These are phyloP conservation scores for Adenanthera pavonina DNA, from an alignment of 306 rosid genomes.

Conservation along the genomic window DNA sequence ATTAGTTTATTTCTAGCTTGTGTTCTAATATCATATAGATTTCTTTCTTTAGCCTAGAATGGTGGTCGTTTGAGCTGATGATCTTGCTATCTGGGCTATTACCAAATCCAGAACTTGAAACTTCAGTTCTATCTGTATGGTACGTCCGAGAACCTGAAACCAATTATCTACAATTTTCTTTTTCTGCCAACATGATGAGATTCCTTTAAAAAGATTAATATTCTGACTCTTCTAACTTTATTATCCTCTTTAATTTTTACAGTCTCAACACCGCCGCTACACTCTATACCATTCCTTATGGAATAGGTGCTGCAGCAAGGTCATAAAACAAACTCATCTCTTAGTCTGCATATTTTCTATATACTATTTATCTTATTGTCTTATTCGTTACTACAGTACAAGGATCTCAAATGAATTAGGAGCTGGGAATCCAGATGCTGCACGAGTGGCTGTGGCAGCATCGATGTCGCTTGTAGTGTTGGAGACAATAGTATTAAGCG, in stretches of 20 bases:
- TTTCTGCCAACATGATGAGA: too few species aligned
- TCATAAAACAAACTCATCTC: slow-evolving; percentile 16
- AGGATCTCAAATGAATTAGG: slow-evolving; percentile 81
- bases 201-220: too few species aligned
- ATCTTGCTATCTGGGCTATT: slow-evolving; percentile 70
- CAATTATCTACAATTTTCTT: too few species aligned
- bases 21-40: slow-evolving; percentile 20
- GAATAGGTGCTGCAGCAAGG: slow-evolving; percentile 77
- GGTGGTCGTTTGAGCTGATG: slow-evolving; percentile 79
- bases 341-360: not conserved
- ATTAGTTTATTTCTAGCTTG: not conserved
- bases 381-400: slow-evolving; percentile 47
- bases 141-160: slow-evolving; percentile 27
- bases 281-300: slow-evolving; percentile 65
- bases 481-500: slow-evolving; percentile 49
- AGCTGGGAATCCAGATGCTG: slow-evolving; percentile 66
- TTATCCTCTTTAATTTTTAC: slow-evolving; percentile 32
- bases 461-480: slow-evolving; percentile 49
- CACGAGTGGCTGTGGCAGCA: slow-evolving; percentile 56
- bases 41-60: slow-evolving; percentile 58
- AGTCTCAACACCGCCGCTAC: slow-evolving; percentile 63
- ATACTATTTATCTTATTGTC: not conserved
- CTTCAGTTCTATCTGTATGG: slow-evolving; percentile 82
- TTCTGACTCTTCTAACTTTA: slow-evolving; percentile 10
- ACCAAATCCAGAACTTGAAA: slow-evolving; percentile 85